Base-by-base conservation (phyloP, 306 rosid genomes). In the Clitoria ternatea region DNA sequence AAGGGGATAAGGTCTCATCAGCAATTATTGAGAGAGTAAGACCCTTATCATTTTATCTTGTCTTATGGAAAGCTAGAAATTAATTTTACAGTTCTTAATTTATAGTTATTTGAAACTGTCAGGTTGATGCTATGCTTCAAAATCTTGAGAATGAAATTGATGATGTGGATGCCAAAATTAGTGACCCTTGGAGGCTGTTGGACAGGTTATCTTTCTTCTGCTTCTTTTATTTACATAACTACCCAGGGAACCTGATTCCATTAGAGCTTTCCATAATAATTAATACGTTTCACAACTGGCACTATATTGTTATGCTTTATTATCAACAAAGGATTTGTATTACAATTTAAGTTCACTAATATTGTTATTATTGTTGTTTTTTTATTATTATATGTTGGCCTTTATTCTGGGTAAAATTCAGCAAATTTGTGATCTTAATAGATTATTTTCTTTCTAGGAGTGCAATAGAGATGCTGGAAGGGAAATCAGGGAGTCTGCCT, bases 71-170 rank as follows among this genome's bases (percentile, higher is more conserved):
- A 19, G 2, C 36, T 49, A 57, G 57, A 48, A 69, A 63, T 30
- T 52, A 57, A 24, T 35, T 64, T 62, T 37, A 12, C 49, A 26
- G 13, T n/a, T 6, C 48, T 70, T 50, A 72, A 59, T 26, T 47
- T 74, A 12, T 70, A 33, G 49, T 59, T 50, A 50, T 37, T 77
- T 24, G 54, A 63, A 73, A 57, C 59, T 76, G 39, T 73, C 87
- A 93, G 98, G 98, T 93, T 69, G 97, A 93, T 81, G 81, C 87
- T 1, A 85, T 93, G 96, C 98, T 90, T 66, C 98, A 93, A 63
- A 90, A 90, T 67, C 96, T 90, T 48, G 98, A 90, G 79, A 90
- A 88, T 90, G 98, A 90, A 84, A 93, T 93, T 50, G 97, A 90
- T 79, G 92, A 90, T 17, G 98, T 90, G 54, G 98, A 93, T 87